Evolutionary conservation across 169 alveolate species (phyloP).

Genomic region (Condylostoma magnum): DNA sequence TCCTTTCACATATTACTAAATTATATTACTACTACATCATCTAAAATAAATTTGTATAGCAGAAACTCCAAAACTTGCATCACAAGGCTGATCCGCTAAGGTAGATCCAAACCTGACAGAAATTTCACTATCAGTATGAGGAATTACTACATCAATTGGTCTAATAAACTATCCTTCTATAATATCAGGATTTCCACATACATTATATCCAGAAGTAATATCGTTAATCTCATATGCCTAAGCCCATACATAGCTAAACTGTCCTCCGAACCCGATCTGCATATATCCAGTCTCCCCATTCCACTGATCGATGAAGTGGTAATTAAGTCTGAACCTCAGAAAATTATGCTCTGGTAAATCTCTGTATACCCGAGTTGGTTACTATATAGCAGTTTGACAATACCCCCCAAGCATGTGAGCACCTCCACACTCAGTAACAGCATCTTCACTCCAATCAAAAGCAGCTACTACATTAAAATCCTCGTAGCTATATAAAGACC

Average conservation of each 20-base stretch:
- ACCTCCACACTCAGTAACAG: slow-evolving; percentile 48
- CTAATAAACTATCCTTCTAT: slow-evolving; percentile 43
- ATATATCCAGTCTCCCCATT: slow-evolving; percentile 59
- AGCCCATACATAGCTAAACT: slow-evolving; percentile 44
- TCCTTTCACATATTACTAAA: no score
- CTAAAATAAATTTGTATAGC: slow-evolving; percentile 34
- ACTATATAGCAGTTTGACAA: slow-evolving; percentile 47
- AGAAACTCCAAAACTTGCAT: slow-evolving; percentile 53
- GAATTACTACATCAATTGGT: slow-evolving; percentile 35
- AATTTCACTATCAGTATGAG: slow-evolving; percentile 35
- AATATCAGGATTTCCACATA: slow-evolving; percentile 47
- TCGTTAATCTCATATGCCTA: slow-evolving; percentile 35
- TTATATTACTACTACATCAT: no score
- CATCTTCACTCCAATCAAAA: slow-evolving; percentile 48
- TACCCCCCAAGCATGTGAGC: slow-evolving; percentile 59
- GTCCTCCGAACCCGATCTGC: slow-evolving; percentile 25
- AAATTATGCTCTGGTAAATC: slow-evolving; percentile 46
- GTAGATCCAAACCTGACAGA: slow-evolving; percentile 45
- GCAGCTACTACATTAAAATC: slow-evolving; percentile 16
- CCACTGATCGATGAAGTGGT: slow-evolving; percentile 59
- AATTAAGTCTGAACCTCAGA: slow-evolving; percentile 41
- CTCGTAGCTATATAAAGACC: background rate
- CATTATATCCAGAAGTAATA: slow-evolving; percentile 29
- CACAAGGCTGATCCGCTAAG: slow-evolving; percentile 53
- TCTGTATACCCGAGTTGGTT: slow-evolving; percentile 33